These are phyloP conservation scores for Brettanomyces sp. DNA, from an alignment of 805 yeast species.

Conservation along the genomic window DNA sequence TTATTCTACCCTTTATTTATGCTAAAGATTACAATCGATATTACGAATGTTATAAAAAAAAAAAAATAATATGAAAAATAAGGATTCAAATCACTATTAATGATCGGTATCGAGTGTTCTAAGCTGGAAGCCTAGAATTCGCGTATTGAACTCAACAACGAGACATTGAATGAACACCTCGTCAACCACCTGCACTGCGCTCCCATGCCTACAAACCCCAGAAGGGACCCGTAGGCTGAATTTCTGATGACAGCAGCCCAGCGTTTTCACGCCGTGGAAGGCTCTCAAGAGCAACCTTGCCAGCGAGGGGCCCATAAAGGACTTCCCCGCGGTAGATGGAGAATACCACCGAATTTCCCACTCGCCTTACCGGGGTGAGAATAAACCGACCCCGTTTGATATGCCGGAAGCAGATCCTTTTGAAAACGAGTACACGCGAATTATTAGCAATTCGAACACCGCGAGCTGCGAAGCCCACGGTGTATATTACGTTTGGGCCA, in stretches of 20 bases:
- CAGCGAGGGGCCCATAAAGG: constrained; percentile 13
- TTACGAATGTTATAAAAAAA: not conserved
- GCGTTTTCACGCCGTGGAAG: constrained; percentile 29
- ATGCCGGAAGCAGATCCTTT: constrained; percentile 12
- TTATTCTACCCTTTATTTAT: too few species aligned
- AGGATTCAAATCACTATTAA: constrained; percentile 16
- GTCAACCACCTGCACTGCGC: constrained; percentile 31
- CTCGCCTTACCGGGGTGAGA: constrained; percentile 18
- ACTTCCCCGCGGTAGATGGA: constrained; percentile 16
- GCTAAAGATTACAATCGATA: not conserved
- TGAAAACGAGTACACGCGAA: constrained; percentile 29
- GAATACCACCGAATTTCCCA: constrained; percentile 34
- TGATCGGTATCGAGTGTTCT: constrained; percentile 34
- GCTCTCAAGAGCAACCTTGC: constrained; percentile 25
- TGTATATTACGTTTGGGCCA: not conserved
- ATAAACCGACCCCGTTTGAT: not conserved
- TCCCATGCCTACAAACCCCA: constrained; percentile 19
- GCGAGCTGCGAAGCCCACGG: not conserved
- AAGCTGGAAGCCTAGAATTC: constrained; percentile 17
- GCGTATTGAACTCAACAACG: constrained; percentile 32
- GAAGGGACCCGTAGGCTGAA: constrained; percentile 6
- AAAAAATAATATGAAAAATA: not conserved
- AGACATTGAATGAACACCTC: constrained; percentile 5
- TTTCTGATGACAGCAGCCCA: constrained; percentile 30
- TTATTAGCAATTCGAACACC: constrained; percentile 7